These are phyloP conservation scores for Carpinus fangiana DNA, from an alignment of 306 rosid species.

Conservation along the genomic window DNA sequence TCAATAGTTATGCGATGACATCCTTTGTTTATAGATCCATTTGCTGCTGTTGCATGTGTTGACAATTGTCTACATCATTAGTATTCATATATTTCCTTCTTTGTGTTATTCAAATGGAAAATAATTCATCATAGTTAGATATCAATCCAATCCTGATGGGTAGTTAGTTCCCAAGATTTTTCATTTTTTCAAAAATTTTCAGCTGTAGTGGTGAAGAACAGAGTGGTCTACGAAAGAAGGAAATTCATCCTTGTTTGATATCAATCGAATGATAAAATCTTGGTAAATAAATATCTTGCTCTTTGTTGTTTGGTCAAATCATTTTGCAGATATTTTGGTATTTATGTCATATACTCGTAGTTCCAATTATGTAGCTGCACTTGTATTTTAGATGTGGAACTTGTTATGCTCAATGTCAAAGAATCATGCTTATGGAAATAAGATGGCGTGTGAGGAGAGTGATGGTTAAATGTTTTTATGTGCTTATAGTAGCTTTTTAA, in stretches of 20 bases:
- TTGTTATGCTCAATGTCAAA: neutral
- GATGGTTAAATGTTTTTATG: neutral
- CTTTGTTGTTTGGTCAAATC: neutral
- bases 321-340: neutral
- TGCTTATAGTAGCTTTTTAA: neutral
- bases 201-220: conserved; percentile 29
- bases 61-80: neutral
- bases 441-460: neutral
- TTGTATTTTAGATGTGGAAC: neutral
- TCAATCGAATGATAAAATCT: neutral
- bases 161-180: conserved; percentile 9
- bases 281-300: conserved; percentile 15
- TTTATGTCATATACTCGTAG: neutral
- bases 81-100: neutral
- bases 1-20: neutral
- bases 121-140: neutral
- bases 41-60: neutral
- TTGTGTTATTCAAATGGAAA: neutral
- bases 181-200: conserved; percentile 28
- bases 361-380: neutral
- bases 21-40: neutral
- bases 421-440: neutral
- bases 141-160: neutral
- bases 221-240: conserved; percentile 11
- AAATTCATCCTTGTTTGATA: neutral